Evolutionary conservation across 345 rosid species (phyloP), one percentile per base, ranked within the genome.

Genomic region (Populus tremula): DNA sequence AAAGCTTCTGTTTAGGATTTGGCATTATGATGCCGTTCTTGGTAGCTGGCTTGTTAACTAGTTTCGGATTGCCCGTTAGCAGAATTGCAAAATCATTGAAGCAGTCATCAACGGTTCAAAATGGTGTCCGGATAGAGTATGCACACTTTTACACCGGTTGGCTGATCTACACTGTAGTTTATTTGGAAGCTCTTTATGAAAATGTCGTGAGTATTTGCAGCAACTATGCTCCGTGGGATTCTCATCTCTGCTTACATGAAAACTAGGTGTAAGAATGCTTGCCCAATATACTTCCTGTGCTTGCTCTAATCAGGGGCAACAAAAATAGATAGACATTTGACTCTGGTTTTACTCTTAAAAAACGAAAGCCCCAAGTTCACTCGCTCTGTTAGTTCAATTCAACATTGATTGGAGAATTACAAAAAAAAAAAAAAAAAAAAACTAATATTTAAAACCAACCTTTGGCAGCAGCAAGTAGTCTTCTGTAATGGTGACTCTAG

Each of bases 181-280:
- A 77, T 72, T 61, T 85, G 87, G 73, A 82, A 82, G 5, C 84
- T 85, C 0, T 74, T 85, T 4, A 80, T 85, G 78, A 85, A 85
- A 20, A 85, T 82, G 78, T 82, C 85, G 17, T 77, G 87, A 29
- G 85, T 82, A 11, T 82, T 25, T 16, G 84, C 77, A 1, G 85
- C 84, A 3, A 77, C 87, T 31, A 85, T 39, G 56, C 87, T 82
- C 35, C 68, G 73, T 23, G 87, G 87, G 29, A 85, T 80, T 7
- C 73, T 79, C 83, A 80, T 82, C 72, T 80, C 85, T 85, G 83
- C 73, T 38, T 10, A 23, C 43, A 63, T 14, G 29, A 36, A 38
- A 47, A 59, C 29, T 4, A 2, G 33, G n/a, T 29, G 47, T n/a
- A 23, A 56, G 10, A 56, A 56, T 56, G 63, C 27, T n/a, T n/a